Evolutionary conservation across 176 grass and related monocot species (phyloP).

Genomic region (Aegilops tauschii): DNA sequence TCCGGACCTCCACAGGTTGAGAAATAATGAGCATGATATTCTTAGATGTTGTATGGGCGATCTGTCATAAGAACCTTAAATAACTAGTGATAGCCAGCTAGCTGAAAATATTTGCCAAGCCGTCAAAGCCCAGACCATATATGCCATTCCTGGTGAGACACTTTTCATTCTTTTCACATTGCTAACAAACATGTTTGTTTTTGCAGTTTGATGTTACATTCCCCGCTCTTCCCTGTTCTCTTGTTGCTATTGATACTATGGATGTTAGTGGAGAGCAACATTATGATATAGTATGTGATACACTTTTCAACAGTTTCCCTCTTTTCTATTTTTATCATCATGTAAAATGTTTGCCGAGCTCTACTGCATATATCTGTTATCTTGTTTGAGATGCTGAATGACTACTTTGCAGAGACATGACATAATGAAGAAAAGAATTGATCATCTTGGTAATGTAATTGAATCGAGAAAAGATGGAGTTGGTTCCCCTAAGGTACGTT

Average conservation of each 20-base stretch:
- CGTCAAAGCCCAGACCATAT: not conserved
- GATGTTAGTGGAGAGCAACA: conserved; percentile 99
- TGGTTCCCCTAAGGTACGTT: conserved; percentile 78
- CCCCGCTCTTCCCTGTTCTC: conserved; percentile 86
- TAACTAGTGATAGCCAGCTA: not conserved
- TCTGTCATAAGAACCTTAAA: not conserved
- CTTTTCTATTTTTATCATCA: conserved; percentile 21
- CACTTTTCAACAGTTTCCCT: conserved; percentile 29
- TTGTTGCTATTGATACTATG: conserved; percentile 96
- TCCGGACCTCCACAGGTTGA: not conserved
- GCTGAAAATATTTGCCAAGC: conserved; percentile 14
- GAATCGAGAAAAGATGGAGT: conserved; percentile 88
- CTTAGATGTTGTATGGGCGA: conserved; percentile 3
- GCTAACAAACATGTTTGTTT: conserved; percentile 21
- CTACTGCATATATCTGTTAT: conserved; percentile 13
- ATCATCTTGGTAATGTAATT: conserved; percentile 76
- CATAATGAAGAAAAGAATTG: conserved; percentile 95
- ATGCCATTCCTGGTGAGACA: not conserved
- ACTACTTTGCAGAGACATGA: conserved; percentile 81
- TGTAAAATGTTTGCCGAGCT: conserved; percentile 24
- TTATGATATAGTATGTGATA: conserved; percentile 89
- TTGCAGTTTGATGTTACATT: conserved; percentile 99
- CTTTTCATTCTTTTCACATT: conserved; percentile 15
- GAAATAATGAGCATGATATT: conserved; percentile 3
- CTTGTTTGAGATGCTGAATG: conserved; percentile 28